Percentiles rank a stretch among this genome's conserved stretches.
Evolutionary conservation across 345 rosid genomes (phyloP).

Genomic region (Theobroma cacao): DNA sequence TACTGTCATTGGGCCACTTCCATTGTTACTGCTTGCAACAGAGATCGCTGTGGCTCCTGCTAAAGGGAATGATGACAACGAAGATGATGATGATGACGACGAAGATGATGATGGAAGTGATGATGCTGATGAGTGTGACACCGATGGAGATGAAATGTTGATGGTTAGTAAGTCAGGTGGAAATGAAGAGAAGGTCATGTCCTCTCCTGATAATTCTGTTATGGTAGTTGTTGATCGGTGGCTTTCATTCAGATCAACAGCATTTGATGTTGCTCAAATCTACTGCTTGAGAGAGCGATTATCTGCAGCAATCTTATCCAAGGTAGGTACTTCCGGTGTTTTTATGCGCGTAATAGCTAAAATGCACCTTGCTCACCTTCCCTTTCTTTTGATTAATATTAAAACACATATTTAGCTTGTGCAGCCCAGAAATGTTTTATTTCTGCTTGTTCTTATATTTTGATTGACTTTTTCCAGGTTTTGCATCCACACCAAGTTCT

Average conservation of each 20-base stretch:
- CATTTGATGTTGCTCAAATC: conserved; percentile 85
- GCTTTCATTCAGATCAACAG: conserved; percentile 68
- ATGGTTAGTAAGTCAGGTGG: conserved; percentile 25
- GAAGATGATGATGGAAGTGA: conserved; percentile 40
- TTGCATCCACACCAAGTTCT: conserved; percentile 50
- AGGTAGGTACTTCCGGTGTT: conserved; percentile 36
- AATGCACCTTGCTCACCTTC: background rate
- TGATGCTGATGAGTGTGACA: conserved; percentile 38
- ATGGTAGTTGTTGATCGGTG: conserved; percentile 71
- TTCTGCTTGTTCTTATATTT: background rate
- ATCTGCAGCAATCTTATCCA: conserved; percentile 69
- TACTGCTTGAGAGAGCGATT: conserved; percentile 84
- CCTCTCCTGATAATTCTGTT: conserved; percentile 73
- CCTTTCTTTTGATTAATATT: background rate
- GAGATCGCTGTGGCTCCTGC: conserved; percentile 82
- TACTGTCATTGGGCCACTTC: conserved; percentile 69
- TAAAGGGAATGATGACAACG: conserved; percentile 21
- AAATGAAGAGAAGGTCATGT: conserved; percentile 51
- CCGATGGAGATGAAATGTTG: conserved; percentile 50
- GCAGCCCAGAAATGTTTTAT: background rate
- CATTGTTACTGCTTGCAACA: conserved; percentile 64
- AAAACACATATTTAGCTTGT: background rate
- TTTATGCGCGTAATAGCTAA: background rate
- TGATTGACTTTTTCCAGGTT: conserved; percentile 44
- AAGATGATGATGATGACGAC: conserved; percentile 33